Percentiles rank a stretch among this genome's conserved stretches.
Conservation (phyloP, 2,329 filamentous ascomycete species). For the Coleophoma crateriformis region DNA sequence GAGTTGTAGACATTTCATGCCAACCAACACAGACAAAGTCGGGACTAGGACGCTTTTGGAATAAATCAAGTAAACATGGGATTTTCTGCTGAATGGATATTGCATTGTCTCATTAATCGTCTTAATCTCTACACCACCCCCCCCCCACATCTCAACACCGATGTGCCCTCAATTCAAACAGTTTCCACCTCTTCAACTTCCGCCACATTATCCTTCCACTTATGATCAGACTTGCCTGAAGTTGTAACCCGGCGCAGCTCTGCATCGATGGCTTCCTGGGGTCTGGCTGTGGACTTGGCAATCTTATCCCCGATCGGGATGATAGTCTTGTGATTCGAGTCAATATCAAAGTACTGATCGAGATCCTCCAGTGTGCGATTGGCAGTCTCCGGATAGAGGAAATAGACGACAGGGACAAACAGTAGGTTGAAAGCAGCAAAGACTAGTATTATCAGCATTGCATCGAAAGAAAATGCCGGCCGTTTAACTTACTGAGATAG, state of each 20-base stretch:
- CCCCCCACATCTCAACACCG: background rate
- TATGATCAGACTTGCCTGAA: slow-evolving; percentile 1
- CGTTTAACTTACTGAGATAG: slow-evolving; percentile 35
- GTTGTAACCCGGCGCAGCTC: slow-evolving; percentile 8
- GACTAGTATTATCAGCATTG: slow-evolving; percentile 14
- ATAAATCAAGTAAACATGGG: too few species aligned
- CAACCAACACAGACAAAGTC: too few species aligned
- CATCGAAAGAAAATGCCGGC: background rate
- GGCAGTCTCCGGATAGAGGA: slow-evolving; percentile 18
- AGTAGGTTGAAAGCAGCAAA: slow-evolving; percentile 49
- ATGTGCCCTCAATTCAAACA: background rate
- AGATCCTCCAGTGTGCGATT: slow-evolving; percentile 21
- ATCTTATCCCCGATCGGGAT: slow-evolving; percentile 9
- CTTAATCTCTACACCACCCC: background rate
- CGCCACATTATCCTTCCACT: slow-evolving; percentile 1
- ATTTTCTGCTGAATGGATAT: too few species aligned
- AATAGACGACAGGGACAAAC: slow-evolving; percentile 19
- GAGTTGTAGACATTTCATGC: too few species aligned
- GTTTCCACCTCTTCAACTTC: background rate
- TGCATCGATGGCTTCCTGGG: slow-evolving; percentile 11
- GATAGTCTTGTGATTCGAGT: slow-evolving; percentile 8
- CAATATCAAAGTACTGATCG: slow-evolving; percentile 12
- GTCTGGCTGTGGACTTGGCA: slow-evolving; percentile 11
- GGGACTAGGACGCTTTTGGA: too few species aligned
- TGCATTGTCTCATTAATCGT: too few species aligned